Base-by-base conservation (phyloP, 164 flowering plant genomes). In the Dillenia suffruticosa region DNA sequence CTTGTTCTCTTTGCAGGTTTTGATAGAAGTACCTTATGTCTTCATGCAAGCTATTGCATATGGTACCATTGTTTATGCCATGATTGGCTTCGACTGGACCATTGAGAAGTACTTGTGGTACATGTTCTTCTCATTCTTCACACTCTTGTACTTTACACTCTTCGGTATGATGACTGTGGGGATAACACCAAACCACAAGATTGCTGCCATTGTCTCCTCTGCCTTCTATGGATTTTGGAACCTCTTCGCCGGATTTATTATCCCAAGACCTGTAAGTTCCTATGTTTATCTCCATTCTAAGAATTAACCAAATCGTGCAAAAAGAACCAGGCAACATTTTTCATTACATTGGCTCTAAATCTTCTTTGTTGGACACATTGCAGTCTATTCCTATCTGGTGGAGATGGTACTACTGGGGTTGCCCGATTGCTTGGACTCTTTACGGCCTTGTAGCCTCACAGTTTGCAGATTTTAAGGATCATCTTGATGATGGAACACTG, bases 91-190 rank as follows among this genome's bases (percentile, higher is more conserved):
- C 51, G 76, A 82, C 32, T 80, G 84, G 86, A 70, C 77, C 2
- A 76, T 58, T 7, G 72, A 70, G 1, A 84, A 84, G 55, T 80
- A 80, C 67, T 75, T 82, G 15, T 82, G 84, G 86, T 76, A 75
- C 44, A 17, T 78, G 8, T 84, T 74, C 72, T 80, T 71, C 74
- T 75, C 79, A 80, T 78, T 44, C 74, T 73, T 73, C 76, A 70
- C 86, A 0, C 65, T 84, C 26, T 62, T 79, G 22, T 80, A 78
- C 74, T 84, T 77, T 72, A 82, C 83, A 45, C 80, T 64, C 70
- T 80, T 77, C 17, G 89, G 86, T 13, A 84, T 84, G 88, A 81
- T 81, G 82, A 54, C 76, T 0, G 81, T 84, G 53, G 84, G 79
- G 11, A 43, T 80, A 55, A 80, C 86, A 5, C 89, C 89, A 48